phyloP scores from a whole-genome alignment of 2,329 filamentous ascomycete genomes.

The Dactylonectria macrodidyma region DNA sequence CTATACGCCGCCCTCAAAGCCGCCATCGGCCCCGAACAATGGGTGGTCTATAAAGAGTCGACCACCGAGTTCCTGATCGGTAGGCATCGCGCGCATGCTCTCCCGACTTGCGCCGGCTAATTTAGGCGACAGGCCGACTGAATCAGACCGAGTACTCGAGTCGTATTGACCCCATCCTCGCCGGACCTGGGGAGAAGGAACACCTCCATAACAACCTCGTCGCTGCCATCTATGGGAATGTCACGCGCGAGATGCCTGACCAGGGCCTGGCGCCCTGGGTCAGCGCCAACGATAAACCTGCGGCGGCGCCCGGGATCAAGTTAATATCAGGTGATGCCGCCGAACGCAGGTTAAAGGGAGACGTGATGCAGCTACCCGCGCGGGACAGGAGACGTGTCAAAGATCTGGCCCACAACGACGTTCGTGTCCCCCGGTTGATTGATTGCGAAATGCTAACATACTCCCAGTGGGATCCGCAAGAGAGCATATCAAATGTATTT shows the following conservation, averaged over 20 bases:
- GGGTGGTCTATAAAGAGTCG: constrained; percentile 75
- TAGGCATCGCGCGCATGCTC: constrained; percentile 49
- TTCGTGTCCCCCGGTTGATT: constrained; percentile 55
- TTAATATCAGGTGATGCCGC: constrained; percentile 76
- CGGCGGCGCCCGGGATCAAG: constrained; percentile 70
- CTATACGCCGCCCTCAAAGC: constrained; percentile 74
- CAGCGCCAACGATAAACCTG: constrained; percentile 78
- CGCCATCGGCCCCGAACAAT: constrained; percentile 73
- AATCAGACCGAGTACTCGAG: constrained; percentile 74
- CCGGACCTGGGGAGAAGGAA: constrained; percentile 71
- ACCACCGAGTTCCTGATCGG: constrained; percentile 75
- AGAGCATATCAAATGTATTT: constrained; percentile 68
- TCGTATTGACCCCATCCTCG: constrained; percentile 72
- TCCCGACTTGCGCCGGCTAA: constrained; percentile 46
- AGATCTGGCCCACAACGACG: constrained; percentile 74
- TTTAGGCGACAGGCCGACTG: constrained; percentile 66
- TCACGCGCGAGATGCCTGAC: constrained; percentile 78
- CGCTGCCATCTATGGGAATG: constrained; percentile 77
- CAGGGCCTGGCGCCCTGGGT: constrained; percentile 79
- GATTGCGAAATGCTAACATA: constrained; percentile 37
- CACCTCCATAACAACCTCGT: constrained; percentile 79
- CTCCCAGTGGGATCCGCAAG: constrained; percentile 67
- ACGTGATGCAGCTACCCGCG: constrained; percentile 79
- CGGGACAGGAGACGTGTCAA: constrained; percentile 78
- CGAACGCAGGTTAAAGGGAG: constrained; percentile 76